Evolutionary conservation across 2,329 filamentous ascomycete species (phyloP), one percentile per base, ranked within the genome.

Genomic region (Magnaporthiopsis poae): DNA sequence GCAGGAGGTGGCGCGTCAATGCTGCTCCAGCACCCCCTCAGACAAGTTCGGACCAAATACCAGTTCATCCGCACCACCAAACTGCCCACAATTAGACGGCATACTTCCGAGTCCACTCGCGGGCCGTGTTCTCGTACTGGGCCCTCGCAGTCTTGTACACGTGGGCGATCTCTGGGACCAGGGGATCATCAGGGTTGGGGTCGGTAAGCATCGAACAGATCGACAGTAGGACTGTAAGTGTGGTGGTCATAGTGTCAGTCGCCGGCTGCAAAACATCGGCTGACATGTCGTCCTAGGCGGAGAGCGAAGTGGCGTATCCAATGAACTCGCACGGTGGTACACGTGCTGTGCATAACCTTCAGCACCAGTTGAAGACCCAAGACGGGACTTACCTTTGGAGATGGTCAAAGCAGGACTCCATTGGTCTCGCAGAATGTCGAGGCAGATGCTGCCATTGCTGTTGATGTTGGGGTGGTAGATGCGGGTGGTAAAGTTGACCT

Each of bases 391-490:
- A 96, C 95, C 95, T 88, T 99, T 99, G 69, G 92, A 96, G 75
- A 99, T 98, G 72, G 95, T 99, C 80, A 99, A 84, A 71, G 95
- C 95, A 60, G 95, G 95, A 79, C 93, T 97, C 95, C 95, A 99
- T 83, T 99, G 95, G 80, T 99, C 95, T 83, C 95, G 89, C 76
- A 99, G 84, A 77, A 99, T 99, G 77, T 99, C 95, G 78, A 99
- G 82, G 80, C 95, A 99, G 81, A 99, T 99, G 81, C 93, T 97
- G 80, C 95, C 95, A 80, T 98, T 98, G 73, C 92, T 96, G 88
- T 99, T 99, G 92, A 99, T 99, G 83, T 99, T 99, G 75, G 95
- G 95, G 83, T 99, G 95, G 80, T 99, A 99, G 84, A 99, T 98
- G 77, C 94, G 90, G 71, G 95, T 99, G 74, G 92, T 98, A 87